A percentile compares a stretch with the other conserved stretches of the same genome.
phyloP scores from a whole-genome alignment of 2,329 filamentous ascomycete genomes.

The Aspergillus latus region DNA sequence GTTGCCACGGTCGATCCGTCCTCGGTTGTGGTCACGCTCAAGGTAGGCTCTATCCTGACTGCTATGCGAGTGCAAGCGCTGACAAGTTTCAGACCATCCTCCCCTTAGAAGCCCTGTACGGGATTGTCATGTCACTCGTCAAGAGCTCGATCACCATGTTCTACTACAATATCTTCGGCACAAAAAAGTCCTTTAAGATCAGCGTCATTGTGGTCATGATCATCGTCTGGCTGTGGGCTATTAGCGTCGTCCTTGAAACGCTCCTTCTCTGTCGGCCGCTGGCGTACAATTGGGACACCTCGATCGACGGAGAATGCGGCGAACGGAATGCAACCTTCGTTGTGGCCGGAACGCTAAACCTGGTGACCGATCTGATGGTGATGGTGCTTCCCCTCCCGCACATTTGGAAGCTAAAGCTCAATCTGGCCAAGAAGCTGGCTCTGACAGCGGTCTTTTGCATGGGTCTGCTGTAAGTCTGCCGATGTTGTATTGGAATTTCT shows the following conservation, averaged over 20 bases:
- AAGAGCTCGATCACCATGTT: conserved; percentile 7
- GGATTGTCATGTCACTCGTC: neutral
- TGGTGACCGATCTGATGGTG: conserved; percentile 26
- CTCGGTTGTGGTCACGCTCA: neutral
- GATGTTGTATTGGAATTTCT: neutral
- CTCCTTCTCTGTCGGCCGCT: conserved; percentile 1
- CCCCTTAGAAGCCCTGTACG: conserved; percentile 11
- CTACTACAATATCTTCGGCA: conserved; percentile 7
- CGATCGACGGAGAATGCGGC: conserved; percentile 9
- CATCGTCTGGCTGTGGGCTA: conserved; percentile 8
- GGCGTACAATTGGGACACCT: conserved; percentile 1
- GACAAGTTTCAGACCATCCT: neutral
- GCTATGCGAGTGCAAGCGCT: neutral
- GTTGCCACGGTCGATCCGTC: neutral
- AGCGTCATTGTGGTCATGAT: neutral
- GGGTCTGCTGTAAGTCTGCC: conserved; percentile 21
- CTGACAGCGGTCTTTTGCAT: conserved; percentile 22
- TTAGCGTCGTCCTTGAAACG: conserved; percentile 3
- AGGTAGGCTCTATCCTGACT: neutral
- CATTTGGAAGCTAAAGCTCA: conserved; percentile 25
- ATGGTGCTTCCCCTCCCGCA: conserved; percentile 24
- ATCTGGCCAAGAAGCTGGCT: conserved; percentile 18
- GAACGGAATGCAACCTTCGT: conserved; percentile 19
- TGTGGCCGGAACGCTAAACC: conserved; percentile 19
- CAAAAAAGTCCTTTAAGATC: neutral